phyloP scores from a whole-genome alignment of 2,329 filamentous ascomycete genomes.

The Alternaria panax region DNA sequence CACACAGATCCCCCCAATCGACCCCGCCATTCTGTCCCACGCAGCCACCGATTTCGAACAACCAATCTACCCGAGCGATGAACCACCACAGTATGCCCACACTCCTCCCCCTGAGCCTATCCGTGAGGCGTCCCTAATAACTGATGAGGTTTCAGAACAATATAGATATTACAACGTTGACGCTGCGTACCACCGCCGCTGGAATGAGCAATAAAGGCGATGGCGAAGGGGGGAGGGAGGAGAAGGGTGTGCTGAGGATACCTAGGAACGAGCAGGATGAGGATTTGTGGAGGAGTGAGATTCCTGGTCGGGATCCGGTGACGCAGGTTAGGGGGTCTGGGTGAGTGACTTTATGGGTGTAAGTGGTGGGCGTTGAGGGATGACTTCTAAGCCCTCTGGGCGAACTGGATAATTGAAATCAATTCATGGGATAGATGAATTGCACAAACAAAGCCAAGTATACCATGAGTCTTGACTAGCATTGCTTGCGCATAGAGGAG shows the following conservation, averaged over 20 bases:
- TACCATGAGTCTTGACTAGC: background rate
- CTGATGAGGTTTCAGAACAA: constrained; percentile 44
- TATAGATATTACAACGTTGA: constrained; percentile 38
- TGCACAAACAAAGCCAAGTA: background rate
- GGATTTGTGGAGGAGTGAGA: constrained; percentile 33
- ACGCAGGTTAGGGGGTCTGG: constrained; percentile 7
- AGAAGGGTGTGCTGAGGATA: constrained; percentile 15
- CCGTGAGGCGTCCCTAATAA: constrained; percentile 21
- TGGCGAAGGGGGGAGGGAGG: no score
- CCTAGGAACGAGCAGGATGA: constrained; percentile 40
- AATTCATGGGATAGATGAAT: background rate
- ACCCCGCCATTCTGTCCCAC: constrained; percentile 40
- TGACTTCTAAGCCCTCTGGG: background rate
- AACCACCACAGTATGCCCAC: constrained; percentile 15
- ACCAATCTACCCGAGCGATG: constrained; percentile 34
- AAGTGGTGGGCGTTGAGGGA: background rate
- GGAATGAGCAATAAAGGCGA: background rate
- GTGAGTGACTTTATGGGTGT: background rate
- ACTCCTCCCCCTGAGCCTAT: background rate
- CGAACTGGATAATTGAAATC: background rate
- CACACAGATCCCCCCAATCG: constrained; percentile 33
- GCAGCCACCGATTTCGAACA: constrained; percentile 41
- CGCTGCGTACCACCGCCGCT: constrained; percentile 27
- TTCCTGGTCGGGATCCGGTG: constrained; percentile 33
- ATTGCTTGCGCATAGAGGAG: background rate